phyloP scores from a whole-genome alignment of 2,329 filamentous ascomycete genomes.

The Phialophora macrospora region DNA sequence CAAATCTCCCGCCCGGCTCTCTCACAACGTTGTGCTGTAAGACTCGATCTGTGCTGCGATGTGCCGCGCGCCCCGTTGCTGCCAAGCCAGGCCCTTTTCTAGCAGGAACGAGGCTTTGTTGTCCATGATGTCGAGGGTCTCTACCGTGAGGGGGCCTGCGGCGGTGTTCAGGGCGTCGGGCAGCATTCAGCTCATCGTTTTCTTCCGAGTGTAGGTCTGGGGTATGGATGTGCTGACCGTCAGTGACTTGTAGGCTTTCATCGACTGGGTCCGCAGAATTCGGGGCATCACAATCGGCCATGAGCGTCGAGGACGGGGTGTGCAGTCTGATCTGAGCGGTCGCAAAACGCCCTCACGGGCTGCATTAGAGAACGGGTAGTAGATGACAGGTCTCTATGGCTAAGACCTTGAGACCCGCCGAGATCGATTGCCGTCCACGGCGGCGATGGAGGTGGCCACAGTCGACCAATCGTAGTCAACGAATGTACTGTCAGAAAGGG shows the following conservation, averaged over 20 bases:
- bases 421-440: not conserved
- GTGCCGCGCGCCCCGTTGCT: not conserved
- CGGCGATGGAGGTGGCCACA: not conserved
- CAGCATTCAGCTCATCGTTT: not conserved
- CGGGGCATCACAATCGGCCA: not conserved
- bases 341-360: not conserved
- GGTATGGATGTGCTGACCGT: not conserved
- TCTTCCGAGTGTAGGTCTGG: not conserved
- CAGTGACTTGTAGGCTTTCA: not conserved
- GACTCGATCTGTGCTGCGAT: not conserved
- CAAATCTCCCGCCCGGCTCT: slow-evolving; percentile 1
- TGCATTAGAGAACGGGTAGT: not conserved
- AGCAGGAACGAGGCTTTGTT: not conserved
- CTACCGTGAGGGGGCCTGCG: not conserved
- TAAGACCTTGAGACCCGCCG: not conserved
- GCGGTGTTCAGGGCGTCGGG: not conserved
- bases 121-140: not conserved
- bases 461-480: not conserved
- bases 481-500: slow-evolving; percentile 4
- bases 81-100: not conserved
- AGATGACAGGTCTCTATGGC: not conserved
- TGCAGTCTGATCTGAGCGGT: not conserved
- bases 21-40: not conserved
- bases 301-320: not conserved
- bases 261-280: not conserved